Percentiles rank a stretch among this genome's conserved stretches.
These are phyloP conservation scores for Penicillium brasilianum DNA, from an alignment of 2,329 filamentous ascomycete species.

Conservation along the genomic window DNA sequence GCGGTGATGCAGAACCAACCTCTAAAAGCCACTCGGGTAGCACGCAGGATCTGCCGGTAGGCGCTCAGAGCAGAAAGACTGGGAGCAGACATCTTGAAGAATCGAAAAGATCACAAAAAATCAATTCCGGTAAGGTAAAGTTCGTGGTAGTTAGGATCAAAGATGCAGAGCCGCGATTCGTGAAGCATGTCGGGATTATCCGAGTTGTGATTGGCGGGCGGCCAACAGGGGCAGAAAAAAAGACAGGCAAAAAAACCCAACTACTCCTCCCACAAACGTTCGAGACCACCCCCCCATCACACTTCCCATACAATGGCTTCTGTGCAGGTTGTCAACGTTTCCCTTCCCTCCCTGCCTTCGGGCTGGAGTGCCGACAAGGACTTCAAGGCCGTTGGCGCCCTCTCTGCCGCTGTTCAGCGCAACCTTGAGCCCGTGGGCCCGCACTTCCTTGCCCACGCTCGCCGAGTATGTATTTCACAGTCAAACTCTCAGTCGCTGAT, in stretches of 20 bases:
- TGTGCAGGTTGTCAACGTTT: constrained; percentile 49
- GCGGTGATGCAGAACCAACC: constrained; percentile 55
- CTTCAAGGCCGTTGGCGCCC: constrained; percentile 80
- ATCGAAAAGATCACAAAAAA: background rate
- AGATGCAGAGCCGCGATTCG: background rate
- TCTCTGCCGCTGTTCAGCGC: constrained; percentile 79
- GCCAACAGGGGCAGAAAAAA: constrained; percentile 45
- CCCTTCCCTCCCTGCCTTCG: constrained; percentile 74
- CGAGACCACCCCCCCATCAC: constrained; percentile 18
- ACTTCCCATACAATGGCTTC: constrained; percentile 63
- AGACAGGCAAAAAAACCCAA: constrained; percentile 34
- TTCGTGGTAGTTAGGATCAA: background rate
- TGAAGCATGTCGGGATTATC: constrained; percentile 30
- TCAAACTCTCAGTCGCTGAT: background rate
- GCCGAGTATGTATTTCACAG: constrained; percentile 64
- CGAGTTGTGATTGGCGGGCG: constrained; percentile 39
- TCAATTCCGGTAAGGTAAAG: background rate
- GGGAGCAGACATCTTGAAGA: constrained; percentile 32
- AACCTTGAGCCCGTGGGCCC: constrained; percentile 95
- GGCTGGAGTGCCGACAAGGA: constrained; percentile 86
- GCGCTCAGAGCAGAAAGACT: constrained; percentile 70
- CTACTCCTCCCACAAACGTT: constrained; percentile 25
- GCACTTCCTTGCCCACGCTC: constrained; percentile 96
- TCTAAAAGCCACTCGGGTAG: constrained; percentile 80
- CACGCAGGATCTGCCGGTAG: constrained; percentile 81